Conservation (phyloP, 805 yeast species). For the Candida palmyrensis region DNA sequence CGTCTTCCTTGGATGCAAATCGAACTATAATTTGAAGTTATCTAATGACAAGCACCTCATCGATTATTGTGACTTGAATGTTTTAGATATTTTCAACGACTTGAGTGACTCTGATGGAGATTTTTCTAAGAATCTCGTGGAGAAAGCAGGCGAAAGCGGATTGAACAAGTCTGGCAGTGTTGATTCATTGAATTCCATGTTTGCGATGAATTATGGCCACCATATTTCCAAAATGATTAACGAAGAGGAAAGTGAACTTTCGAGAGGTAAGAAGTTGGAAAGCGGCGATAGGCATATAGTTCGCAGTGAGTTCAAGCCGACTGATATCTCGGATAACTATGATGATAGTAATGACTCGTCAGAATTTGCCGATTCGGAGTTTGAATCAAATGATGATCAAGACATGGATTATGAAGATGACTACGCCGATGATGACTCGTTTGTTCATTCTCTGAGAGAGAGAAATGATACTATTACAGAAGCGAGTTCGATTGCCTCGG, state of each 20-base stretch:
- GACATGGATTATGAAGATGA: slow-evolving; percentile 24
- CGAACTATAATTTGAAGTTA: slow-evolving; percentile 49
- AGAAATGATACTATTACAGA: slow-evolving; percentile 5
- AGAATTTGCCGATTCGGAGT: slow-evolving; percentile 28
- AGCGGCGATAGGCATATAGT: slow-evolving; percentile 8
- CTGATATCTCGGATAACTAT: slow-evolving; percentile 5
- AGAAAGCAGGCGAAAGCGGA: slow-evolving; percentile 4
- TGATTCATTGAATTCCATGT: slow-evolving; percentile 37
- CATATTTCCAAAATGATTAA: slow-evolving; percentile 38
- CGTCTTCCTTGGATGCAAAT: slow-evolving; percentile 57
- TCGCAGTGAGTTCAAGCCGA: slow-evolving; percentile 7
- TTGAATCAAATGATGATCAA: slow-evolving; percentile 27
- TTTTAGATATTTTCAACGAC: slow-evolving; percentile 33
- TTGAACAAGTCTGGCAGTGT: slow-evolving; percentile 28
- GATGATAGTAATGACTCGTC: slow-evolving; percentile 9
- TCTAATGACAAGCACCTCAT: slow-evolving; percentile 41
- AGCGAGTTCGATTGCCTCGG: slow-evolving; percentile 4
- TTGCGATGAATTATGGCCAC: slow-evolving; percentile 31
- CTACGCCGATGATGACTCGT: slow-evolving; percentile 20
- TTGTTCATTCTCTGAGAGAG: slow-evolving; percentile 6
- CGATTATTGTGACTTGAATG: slow-evolving; percentile 42
- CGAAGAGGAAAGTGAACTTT: slow-evolving; percentile 10
- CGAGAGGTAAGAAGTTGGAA: slow-evolving; percentile 2
- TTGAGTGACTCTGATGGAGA: slow-evolving; percentile 14
- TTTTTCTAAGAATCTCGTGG: slow-evolving; percentile 7